phyloP scores from a whole-genome alignment of 495 filamentous ascomycete genomes.

The Cetradonia linearis region DNA sequence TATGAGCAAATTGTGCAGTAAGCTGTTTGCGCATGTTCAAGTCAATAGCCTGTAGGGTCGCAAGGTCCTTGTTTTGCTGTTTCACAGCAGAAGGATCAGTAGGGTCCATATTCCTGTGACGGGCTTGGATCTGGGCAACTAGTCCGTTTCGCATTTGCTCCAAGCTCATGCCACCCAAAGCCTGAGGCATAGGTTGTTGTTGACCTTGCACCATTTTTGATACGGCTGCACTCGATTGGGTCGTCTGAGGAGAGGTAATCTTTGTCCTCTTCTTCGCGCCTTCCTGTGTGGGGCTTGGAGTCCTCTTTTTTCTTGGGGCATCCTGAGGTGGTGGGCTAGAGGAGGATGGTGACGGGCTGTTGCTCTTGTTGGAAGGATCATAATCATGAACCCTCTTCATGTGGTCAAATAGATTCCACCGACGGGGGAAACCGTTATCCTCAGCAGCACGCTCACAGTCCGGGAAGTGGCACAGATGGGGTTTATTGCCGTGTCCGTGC shows the following conservation, averaged over 20 bases:
- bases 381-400: constrained; percentile 90
- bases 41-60: constrained; percentile 18
- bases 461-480: constrained; percentile 71
- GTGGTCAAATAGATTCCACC: constrained; percentile 91
- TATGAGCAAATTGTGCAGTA: constrained; percentile 12
- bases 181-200: background rate
- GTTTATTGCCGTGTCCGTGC: constrained; percentile 87
- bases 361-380: constrained; percentile 23
- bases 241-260: background rate
- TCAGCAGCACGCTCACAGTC: constrained; percentile 71
- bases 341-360: constrained; percentile 21
- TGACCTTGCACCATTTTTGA: background rate
- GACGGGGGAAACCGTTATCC: constrained; percentile 79
- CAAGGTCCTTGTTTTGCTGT: constrained; percentile 16
- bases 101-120: constrained; percentile 15
- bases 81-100: constrained; percentile 17
- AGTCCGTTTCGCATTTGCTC: constrained; percentile 17
- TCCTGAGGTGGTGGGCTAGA: constrained; percentile 16
- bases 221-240: background rate
- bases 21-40: constrained; percentile 12
- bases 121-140: constrained; percentile 16
- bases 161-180: background rate
- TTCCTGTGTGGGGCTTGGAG: constrained; percentile 15
- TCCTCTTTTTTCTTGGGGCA: constrained; percentile 19
- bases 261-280: constrained; percentile 18